phyloP scores from a whole-genome alignment of 78 protist species.

The Paratrimastix pyriformis region DNA sequence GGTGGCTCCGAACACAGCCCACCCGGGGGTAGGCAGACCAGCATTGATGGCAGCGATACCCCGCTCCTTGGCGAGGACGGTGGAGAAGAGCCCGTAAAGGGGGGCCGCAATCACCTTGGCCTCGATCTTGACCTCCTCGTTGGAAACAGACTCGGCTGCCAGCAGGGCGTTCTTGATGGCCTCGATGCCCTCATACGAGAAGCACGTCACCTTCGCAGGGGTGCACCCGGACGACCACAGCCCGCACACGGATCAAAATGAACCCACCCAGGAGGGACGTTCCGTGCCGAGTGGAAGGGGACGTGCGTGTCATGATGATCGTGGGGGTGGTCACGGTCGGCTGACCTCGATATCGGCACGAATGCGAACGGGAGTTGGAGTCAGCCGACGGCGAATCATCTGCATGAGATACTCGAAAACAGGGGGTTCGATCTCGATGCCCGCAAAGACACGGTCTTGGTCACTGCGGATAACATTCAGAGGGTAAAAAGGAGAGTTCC shows the following conservation, averaged over 20 bases:
- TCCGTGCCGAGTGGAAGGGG: no score
- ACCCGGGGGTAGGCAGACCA: neutral
- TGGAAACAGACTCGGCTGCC: conserved; percentile 54
- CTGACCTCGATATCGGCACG: conserved; percentile 60
- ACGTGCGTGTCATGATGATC: neutral
- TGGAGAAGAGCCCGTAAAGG: conserved; percentile 62
- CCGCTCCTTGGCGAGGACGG: conserved; percentile 49
- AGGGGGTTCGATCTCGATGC: conserved; percentile 23
- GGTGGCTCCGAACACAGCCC: no score
- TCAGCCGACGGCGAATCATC: conserved; percentile 59
- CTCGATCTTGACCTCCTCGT: conserved; percentile 8
- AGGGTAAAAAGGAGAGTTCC: neutral
- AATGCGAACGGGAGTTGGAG: conserved; percentile 67
- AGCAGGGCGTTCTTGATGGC: conserved; percentile 75
- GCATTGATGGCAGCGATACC: neutral
- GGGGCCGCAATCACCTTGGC: conserved; percentile 84
- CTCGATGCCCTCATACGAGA: conserved; percentile 82
- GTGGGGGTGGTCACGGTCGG: neutral
- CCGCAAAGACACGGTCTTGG: conserved; percentile 27
- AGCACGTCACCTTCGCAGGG: conserved; percentile 74
- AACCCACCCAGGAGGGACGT: no score
- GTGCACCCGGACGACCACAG: no score
- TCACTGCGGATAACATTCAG: neutral
- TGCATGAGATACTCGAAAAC: conserved; percentile 36
- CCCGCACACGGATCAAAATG: no score